phyloP scores from a whole-genome alignment of 75 land plant genomes.

The Picea sitchensis region DNA sequence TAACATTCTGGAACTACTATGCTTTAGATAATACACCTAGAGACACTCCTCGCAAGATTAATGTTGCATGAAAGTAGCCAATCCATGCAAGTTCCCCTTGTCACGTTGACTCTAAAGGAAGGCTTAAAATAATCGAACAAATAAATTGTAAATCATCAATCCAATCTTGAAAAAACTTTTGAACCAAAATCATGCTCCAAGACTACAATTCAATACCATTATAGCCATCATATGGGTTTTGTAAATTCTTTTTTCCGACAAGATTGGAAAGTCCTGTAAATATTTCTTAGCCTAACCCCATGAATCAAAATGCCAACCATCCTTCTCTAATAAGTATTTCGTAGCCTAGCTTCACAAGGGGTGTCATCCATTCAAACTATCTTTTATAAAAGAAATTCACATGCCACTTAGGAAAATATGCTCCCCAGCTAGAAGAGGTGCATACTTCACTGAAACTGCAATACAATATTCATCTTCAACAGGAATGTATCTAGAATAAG shows the following conservation, averaged over 20 bases:
- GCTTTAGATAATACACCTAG: slow-evolving; percentile 80
- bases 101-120: slow-evolving; percentile 69
- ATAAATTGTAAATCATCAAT: no score
- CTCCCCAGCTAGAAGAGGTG: slow-evolving; percentile 64
- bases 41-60: slow-evolving; percentile 77
- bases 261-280: slow-evolving; percentile 52
- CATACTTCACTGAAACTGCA: slow-evolving; percentile 31
- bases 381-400: slow-evolving; percentile 59
- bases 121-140: no score
- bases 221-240: slow-evolving; percentile 77
- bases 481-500: no score
- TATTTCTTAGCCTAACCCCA: slow-evolving; percentile 77
- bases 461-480: no score
- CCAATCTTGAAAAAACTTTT: no score
- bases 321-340: slow-evolving; percentile 70
- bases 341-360: slow-evolving; percentile 75
- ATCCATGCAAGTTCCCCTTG: slow-evolving; percentile 72
- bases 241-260: slow-evolving; percentile 65
- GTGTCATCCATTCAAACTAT: slow-evolving; percentile 78
- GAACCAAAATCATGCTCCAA: slow-evolving; percentile 57
- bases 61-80: neutral
- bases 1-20: slow-evolving; percentile 95
- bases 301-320: slow-evolving; percentile 81
- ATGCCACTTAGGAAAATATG: slow-evolving; percentile 82
- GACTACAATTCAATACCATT: slow-evolving; percentile 57